Conservation (phyloP, 148 eudicot species). For the Spergularia marina region DNA sequence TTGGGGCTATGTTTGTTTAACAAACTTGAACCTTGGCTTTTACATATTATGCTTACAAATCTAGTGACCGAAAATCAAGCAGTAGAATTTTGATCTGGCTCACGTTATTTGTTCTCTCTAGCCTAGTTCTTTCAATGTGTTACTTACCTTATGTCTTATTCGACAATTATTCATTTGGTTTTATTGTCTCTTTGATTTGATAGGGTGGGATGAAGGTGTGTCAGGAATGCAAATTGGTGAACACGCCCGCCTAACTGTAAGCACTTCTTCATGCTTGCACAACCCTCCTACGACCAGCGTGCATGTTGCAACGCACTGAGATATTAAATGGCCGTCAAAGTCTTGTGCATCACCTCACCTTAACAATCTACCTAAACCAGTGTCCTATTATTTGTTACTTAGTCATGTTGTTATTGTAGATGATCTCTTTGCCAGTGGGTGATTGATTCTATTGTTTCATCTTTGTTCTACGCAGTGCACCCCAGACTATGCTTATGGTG, state of each 20-base stretch:
- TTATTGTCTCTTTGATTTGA: slow-evolving; percentile 17
- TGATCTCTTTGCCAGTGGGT: not conserved
- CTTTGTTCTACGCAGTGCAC: slow-evolving; percentile 62
- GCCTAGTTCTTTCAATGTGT: not conserved
- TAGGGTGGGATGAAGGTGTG: slow-evolving; percentile 99
- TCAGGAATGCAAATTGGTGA: slow-evolving; percentile 96
- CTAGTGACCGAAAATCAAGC: not conserved
- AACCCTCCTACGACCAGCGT: not conserved
- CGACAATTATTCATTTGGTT: not conserved
- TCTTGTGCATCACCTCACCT: too few relatives aligned
- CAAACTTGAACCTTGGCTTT: not conserved
- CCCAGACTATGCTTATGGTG: slow-evolving; percentile 86
- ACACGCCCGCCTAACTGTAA: slow-evolving; percentile 75
- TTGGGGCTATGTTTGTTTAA: slow-evolving; percentile 1
- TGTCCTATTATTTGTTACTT: not conserved
- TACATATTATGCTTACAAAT: slow-evolving; percentile 1
- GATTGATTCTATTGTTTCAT: not conserved
- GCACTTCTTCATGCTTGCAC: slow-evolving; percentile 6
- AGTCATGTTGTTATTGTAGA: too few relatives aligned
- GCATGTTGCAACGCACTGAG: not conserved
- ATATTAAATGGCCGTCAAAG: too few relatives aligned
- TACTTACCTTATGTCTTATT: not conserved
- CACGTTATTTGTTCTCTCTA: not conserved
- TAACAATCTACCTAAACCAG: too few relatives aligned
- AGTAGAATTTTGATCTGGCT: not conserved